Base-by-base conservation (phyloP, 768 basidiomycete species). In the Rubroboletus pulcherrimus region DNA sequence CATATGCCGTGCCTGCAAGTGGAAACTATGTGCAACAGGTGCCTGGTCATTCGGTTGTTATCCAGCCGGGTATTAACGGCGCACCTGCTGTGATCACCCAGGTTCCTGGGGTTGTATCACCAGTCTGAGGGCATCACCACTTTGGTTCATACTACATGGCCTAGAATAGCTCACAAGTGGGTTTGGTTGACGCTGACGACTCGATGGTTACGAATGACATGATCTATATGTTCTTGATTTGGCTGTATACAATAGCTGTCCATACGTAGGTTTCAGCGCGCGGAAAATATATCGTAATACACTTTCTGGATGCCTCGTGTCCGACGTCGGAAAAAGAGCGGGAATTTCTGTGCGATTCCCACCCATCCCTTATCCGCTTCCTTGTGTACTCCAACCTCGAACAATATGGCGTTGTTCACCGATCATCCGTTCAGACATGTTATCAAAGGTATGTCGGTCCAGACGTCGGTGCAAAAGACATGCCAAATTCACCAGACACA, bases 41-140 rank as follows among this genome's bases (percentile, higher is more conserved):
- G 55, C 81, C 82, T 49, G 86, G 86, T 8, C 80, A 83, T 61
- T 81, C 87, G 8, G 72, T 87, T 58, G 73, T 90, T 44, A 83
- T 91, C 57, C 86, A 87, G 60, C 88, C 85, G 31, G 81, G 83
- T 44, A 56, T 77, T 53, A 80, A 82, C 58, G 86, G 87, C 37
- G 77, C 75, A 38, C 79, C 81, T 21, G 75, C 87, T 14, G 77
- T 79, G n/a, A 73, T 90, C 48, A 83, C 81, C 15, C 84, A 85
- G 60, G 71, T 87, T 30, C 85, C 81, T 21, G 65, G 65, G 62
- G 43, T 72, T 45, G 61, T 69, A 30, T 41, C 66, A 30, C 57
- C 58, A 15, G 57, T 47, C 49, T 67, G 47, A 63, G 54, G 21
- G 29, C n/a, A 37, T 50, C n/a, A 2, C 35, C 41, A 48, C 21